phyloP scores from a whole-genome alignment of 2,329 filamentous ascomycete species.

The Paecilomyces formosus region DNA sequence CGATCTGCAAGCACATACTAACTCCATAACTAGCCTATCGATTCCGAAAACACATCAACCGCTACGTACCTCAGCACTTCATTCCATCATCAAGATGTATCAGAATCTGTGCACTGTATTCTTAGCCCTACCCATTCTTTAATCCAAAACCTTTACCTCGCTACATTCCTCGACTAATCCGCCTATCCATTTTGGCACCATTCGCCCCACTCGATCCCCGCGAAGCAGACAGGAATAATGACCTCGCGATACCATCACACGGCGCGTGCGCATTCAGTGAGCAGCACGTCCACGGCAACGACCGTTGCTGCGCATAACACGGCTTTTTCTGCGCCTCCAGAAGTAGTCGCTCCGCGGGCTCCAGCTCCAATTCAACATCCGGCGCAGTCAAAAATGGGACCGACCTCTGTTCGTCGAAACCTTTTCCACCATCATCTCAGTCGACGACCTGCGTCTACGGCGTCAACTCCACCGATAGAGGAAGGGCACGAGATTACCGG shows the following conservation, averaged over 20 bases:
- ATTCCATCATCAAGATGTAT: neutral
- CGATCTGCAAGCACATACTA: neutral
- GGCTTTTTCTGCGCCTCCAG: neutral
- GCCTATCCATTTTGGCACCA: neutral
- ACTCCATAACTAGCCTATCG: neutral
- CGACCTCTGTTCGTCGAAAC: constrained; percentile 35
- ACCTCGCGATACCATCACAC: neutral
- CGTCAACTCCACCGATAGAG: constrained; percentile 1
- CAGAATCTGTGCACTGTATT: neutral
- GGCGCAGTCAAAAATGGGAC: constrained; percentile 13
- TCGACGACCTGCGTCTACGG: constrained; percentile 30
- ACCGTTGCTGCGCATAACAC: neutral
- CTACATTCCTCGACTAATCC: neutral
- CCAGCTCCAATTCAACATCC: neutral
- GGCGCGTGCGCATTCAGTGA: neutral
- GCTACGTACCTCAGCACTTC: neutral
- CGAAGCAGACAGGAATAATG: neutral
- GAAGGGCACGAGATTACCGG: neutral
- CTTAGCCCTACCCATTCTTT: neutral
- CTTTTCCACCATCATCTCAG: constrained; percentile 38
- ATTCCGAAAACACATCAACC: neutral
- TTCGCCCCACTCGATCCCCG: neutral
- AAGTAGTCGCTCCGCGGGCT: neutral
- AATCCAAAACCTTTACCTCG: neutral
- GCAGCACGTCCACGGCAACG: neutral